Percentiles rank a stretch among this genome's conserved stretches.
These are phyloP conservation scores for Backusella liffmaniae DNA, from an alignment of 192 early-diverging fungal species.

Conservation along the genomic window DNA sequence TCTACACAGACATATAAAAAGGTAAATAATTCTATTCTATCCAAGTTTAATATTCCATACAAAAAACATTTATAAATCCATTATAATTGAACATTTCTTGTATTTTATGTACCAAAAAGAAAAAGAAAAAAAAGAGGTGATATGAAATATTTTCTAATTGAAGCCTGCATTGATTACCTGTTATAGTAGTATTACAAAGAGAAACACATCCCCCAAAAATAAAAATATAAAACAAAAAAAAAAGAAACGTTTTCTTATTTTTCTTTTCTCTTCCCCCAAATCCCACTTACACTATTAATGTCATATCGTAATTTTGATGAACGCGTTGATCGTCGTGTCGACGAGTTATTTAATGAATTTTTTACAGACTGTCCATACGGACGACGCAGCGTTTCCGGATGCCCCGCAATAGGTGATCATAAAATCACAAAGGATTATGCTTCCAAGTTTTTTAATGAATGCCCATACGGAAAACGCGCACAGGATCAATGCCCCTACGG, in stretches of 20 bases:
- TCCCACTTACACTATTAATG: neutral
- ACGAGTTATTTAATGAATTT: neutral
- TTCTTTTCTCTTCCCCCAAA: neutral
- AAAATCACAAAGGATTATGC: slow-evolving; percentile 1
- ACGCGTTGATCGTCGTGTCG: neutral
- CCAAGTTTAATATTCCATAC: neutral
- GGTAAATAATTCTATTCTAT: neutral
- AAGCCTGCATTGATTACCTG: neutral
- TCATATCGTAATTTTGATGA: slow-evolving; percentile 4
- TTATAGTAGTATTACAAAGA: slow-evolving; percentile 5
- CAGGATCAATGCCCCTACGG: slow-evolving; percentile 2
- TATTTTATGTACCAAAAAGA: neutral
- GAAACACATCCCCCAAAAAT: neutral
- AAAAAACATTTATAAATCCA: neutral
- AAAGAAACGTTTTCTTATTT: neutral
- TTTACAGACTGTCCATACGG: slow-evolving; percentile 7
- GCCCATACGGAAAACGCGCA: neutral
- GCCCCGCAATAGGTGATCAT: neutral
- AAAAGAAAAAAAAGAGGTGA: neutral
- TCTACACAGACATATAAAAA: neutral
- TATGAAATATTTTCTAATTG: neutral
- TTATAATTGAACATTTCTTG: neutral
- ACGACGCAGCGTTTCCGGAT: neutral
- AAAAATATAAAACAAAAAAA: neutral
- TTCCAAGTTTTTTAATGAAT: slow-evolving; percentile 5